Evolutionary conservation across 257 asterid genomes (phyloP).

Genomic region (Perilla frutescens): DNA sequence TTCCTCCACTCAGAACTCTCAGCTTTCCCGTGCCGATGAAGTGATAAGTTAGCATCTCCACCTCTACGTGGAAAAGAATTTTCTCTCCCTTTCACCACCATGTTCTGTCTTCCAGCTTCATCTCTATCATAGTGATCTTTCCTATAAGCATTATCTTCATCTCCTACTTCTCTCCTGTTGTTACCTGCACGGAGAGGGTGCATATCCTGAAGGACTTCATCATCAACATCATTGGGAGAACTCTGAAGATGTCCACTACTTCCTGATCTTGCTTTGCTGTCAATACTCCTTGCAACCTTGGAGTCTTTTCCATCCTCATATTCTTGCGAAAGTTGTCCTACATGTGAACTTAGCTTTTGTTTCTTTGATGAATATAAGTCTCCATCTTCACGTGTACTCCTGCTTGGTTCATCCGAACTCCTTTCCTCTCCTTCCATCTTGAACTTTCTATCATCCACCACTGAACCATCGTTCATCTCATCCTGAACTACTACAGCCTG

Average conservation of each 20-base stretch:
- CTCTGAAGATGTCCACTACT: conserved; percentile 66
- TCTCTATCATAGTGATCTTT: conserved; percentile 65
- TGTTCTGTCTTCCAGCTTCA: conserved; percentile 55
- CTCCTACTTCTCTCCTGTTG: conserved; percentile 52
- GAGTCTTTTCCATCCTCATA: conserved; percentile 67
- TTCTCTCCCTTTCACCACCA: conserved; percentile 63
- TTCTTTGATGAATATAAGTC: conserved; percentile 44
- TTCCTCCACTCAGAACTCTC: conserved; percentile 67
- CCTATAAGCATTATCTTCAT: conserved; percentile 53
- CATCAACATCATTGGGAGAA: conserved; percentile 58
- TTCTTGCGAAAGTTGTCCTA: conserved; percentile 58
- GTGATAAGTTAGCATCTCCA: conserved; percentile 56
- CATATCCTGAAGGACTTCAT: conserved; percentile 71
- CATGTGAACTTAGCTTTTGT: conserved; percentile 50
- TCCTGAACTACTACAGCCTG: conserved; percentile 50
- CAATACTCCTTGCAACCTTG: conserved; percentile 70
- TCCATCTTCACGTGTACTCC: conserved; percentile 48
- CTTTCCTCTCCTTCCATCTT: conserved; percentile 37
- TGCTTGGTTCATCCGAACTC: conserved; percentile 43
- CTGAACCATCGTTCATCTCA: conserved; percentile 49
- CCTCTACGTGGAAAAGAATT: conserved; percentile 58
- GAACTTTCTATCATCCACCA: conserved; percentile 47
- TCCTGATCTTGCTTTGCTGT: conserved; percentile 80
- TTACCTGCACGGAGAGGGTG: conserved; percentile 47
- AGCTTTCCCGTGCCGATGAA: conserved; percentile 52